Evolutionary conservation across 106 monocot genomes (phyloP), one percentile per base, ranked within the genome.

Genomic region (Platanthera guangdongensis): DNA sequence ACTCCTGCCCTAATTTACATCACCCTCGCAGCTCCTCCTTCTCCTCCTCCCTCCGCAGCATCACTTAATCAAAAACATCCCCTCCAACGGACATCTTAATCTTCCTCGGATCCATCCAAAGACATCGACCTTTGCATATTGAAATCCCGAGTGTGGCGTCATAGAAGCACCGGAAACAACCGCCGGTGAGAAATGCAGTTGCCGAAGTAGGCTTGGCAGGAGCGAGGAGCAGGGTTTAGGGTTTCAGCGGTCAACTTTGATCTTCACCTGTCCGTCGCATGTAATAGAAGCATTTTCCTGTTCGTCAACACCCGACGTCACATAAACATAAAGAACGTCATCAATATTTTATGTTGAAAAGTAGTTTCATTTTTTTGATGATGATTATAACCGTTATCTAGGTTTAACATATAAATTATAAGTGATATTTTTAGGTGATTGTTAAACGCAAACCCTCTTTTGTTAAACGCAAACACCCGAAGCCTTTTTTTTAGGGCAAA

Each of bases 201-300:
- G 74, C 99, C 99, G 81, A 99, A 99, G 85, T 84, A 92, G 73
- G 86, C 89, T 77, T 99, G 94, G 86, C 99, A 99, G 71, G 99
- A 92, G 60, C 80, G 60, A 53, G 16, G 62, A 15, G 81, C 78
- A 7, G 88, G 84, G 52, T 46, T 63, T 71, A 67, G 18, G 3
- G 2, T 67, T 67, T 67, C 67, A 11, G 67, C 5, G 8, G 32
- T 28, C 67, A 59, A 32, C 39, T 39, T 39, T 39, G 39, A 39
- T 39, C 39, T 39, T 39, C 1, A 39, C 39, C 39, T 39, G 39
- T 3, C 3, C 3, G 39, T 39, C 19, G 21, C 5, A 19, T 60
- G 21, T 55, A 60, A 60, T n/a, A 21, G 18, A 1, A 2, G 32
- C 32, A 32, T 32, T 32, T 32, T 2, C 32, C n/a, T n/a, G n/a